Percentiles rank a stretch among this genome's conserved stretches.
phyloP scores from a whole-genome alignment of 805 yeast species.

The Candida alai region DNA sequence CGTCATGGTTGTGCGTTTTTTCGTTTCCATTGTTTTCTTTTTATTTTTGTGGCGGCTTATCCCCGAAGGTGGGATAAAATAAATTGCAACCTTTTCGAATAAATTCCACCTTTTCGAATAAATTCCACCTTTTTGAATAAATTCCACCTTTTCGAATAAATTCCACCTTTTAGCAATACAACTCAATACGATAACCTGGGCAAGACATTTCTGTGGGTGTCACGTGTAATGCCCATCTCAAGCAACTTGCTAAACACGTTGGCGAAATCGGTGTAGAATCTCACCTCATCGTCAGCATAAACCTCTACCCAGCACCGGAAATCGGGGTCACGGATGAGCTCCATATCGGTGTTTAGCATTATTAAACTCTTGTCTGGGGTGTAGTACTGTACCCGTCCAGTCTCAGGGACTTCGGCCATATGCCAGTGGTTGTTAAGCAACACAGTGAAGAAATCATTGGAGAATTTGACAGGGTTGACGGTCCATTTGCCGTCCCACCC shows the following conservation, averaged over 20 bases:
- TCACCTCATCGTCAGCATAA: conserved; percentile 63
- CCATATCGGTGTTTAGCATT: conserved; percentile 86
- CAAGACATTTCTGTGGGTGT: conserved; percentile 10
- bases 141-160: too few relatives aligned
- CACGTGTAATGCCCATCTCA: conserved; percentile 64
- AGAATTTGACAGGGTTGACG: conserved; percentile 67
- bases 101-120: too few relatives aligned
- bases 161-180: too few relatives aligned
- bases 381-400: conserved; percentile 54
- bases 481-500: conserved; percentile 94
- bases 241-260: conserved; percentile 64
- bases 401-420: conserved; percentile 47
- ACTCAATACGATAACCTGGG: conserved; percentile 8
- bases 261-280: conserved; percentile 62
- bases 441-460: conserved; percentile 61
- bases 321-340: conserved; percentile 56
- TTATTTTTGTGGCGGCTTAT: too few relatives aligned
- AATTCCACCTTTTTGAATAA: too few relatives aligned
- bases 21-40: too few relatives aligned
- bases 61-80: too few relatives aligned
- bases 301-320: conserved; percentile 59
- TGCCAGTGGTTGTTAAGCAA: conserved; percentile 41
- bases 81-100: too few relatives aligned
- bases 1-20: too few relatives aligned
- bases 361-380: conserved; percentile 62